These are phyloP conservation scores for Cucumis melo DNA, from an alignment of 306 rosid genomes.

Conservation along the genomic window DNA sequence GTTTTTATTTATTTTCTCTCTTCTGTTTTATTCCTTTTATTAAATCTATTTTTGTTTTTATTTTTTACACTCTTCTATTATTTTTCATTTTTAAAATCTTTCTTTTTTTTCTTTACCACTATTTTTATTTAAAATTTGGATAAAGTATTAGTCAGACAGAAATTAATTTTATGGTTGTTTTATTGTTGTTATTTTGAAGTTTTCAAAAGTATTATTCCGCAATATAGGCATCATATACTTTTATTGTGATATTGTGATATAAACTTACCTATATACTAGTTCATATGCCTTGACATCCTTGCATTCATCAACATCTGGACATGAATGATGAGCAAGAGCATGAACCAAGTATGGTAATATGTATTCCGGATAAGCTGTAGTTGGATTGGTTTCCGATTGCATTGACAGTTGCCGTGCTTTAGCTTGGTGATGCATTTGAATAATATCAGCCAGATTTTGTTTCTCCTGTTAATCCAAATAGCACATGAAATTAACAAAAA, in stretches of 20 bases:
- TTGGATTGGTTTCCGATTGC: constrained; percentile 60
- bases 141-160: too few relatives aligned
- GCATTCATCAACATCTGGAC: constrained; percentile 81
- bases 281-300: constrained; percentile 75
- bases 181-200: too few relatives aligned
- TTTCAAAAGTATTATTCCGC: too few relatives aligned
- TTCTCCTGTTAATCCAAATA: constrained; percentile 49
- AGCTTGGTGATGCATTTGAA: constrained; percentile 78
- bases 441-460: constrained; percentile 68
- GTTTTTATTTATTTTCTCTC: too few relatives aligned
- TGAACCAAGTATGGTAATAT: constrained; percentile 76
- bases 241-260: background rate
- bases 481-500: constrained; percentile 14
- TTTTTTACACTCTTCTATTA: too few relatives aligned
- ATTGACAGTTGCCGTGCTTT: constrained; percentile 52
- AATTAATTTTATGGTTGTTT: too few relatives aligned
- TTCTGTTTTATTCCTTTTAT: too few relatives aligned
- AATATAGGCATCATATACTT: too few relatives aligned
- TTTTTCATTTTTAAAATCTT: too few relatives aligned
- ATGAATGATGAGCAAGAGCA: constrained; percentile 73
- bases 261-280: constrained; percentile 53
- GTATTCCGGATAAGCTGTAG: constrained; percentile 63
- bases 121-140: too few relatives aligned
- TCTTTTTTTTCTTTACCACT: too few relatives aligned
- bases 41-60: too few relatives aligned